A percentile compares a stretch with the other conserved stretches of the same genome.
phyloP scores from a whole-genome alignment of 192 early-diverging fungal genomes.

The Linnemannia hyalina region DNA sequence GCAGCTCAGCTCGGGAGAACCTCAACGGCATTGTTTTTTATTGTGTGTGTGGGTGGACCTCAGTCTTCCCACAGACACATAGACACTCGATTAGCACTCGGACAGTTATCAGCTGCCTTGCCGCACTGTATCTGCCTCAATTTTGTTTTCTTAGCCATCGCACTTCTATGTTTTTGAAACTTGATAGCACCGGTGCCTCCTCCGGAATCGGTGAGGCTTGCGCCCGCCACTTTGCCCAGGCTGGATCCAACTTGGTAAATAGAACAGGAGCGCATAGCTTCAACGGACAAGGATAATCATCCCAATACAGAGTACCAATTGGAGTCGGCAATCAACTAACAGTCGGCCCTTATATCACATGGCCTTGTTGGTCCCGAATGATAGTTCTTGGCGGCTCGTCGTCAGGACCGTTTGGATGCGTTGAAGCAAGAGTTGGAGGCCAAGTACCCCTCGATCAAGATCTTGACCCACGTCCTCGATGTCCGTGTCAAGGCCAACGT shows the following conservation, averaged over 20 bases:
- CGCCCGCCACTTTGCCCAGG: conserved; percentile 75
- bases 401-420: conserved; percentile 71
- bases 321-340: no score
- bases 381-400: conserved; percentile 75
- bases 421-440: conserved; percentile 66
- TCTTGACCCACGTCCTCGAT: conserved; percentile 78
- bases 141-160: background rate
- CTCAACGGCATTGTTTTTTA: conserved; percentile 15
- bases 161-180: background rate
- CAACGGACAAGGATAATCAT: background rate
- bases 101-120: no score
- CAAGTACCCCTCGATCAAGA: conserved; percentile 64
- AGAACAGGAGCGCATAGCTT: background rate
- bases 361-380: background rate
- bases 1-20: background rate
- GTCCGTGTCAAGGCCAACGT: conserved; percentile 75
- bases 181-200: conserved; percentile 71
- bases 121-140: background rate
- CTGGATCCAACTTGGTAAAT: conserved; percentile 68
- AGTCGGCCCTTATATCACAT: background rate
- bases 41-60: no score
- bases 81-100: no score
- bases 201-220: conserved; percentile 78
- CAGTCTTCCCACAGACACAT: no score
- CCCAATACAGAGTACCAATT: no score